A percentile compares a stretch with the other conserved stretches of the same genome.
phyloP scores from a whole-genome alignment of 495 filamentous ascomycete species.

The Melanomma pulvis-pyrius region DNA sequence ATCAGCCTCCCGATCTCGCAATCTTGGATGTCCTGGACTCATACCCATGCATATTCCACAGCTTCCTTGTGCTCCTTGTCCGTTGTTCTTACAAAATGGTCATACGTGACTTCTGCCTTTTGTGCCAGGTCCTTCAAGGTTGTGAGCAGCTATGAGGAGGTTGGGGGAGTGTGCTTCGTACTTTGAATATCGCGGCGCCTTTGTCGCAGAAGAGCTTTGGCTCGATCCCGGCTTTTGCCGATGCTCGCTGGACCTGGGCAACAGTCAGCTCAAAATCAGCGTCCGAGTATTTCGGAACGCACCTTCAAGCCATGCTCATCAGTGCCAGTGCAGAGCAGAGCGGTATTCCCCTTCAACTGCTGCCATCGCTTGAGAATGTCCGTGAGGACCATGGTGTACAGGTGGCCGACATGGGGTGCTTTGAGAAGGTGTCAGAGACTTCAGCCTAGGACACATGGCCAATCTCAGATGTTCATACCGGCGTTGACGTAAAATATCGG shows the following conservation, averaged over 20 bases:
- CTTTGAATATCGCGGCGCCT: conserved; percentile 64
- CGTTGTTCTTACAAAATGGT: conserved; percentile 91
- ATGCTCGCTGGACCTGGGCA: conserved; percentile 78
- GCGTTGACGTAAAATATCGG: conserved; percentile 99
- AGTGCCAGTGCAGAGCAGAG: conserved; percentile 86
- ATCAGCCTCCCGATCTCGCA: conserved; percentile 13
- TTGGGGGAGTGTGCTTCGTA: conserved; percentile 14
- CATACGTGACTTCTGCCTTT: conserved; percentile 66
- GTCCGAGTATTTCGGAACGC: not conserved
- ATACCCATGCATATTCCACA: conserved; percentile 88
- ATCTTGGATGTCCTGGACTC: conserved; percentile 17
- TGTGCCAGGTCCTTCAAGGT: conserved; percentile 62
- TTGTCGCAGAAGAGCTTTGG: conserved; percentile 66
- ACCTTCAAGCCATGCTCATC: conserved; percentile 97
- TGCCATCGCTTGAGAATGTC: conserved; percentile 95
- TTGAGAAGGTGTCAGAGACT: not conserved
- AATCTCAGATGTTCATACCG: conserved; percentile 54
- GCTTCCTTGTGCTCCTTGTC: conserved; percentile 78
- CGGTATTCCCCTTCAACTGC: conserved; percentile 67
- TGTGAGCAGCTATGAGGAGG: conserved; percentile 9
- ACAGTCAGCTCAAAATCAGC: not conserved
- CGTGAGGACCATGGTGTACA: conserved; percentile 88
- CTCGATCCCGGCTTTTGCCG: conserved; percentile 63
- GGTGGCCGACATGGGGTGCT: conserved; percentile 94
- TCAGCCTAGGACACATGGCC: not conserved